phyloP scores from a whole-genome alignment of 768 basidiomycete species.

The Ramaria sp. region DNA sequence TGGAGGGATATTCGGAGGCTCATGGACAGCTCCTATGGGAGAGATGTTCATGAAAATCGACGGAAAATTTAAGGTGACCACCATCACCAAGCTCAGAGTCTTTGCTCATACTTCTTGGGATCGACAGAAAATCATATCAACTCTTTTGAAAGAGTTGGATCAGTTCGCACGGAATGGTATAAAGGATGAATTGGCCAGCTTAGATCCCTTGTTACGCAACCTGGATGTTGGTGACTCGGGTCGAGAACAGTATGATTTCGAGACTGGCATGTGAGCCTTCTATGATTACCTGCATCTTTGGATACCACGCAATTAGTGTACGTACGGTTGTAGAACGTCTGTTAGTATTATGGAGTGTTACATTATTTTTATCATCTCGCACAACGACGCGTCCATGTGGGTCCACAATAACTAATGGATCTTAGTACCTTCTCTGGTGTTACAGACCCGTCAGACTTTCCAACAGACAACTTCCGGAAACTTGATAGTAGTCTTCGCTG shows the following conservation, averaged over 20 bases:
- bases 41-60: conserved; percentile 78
- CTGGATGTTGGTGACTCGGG: conserved; percentile 27
- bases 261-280: conserved; percentile 17
- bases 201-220: conserved; percentile 68
- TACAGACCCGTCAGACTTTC: conserved; percentile 64
- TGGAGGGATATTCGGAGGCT: conserved; percentile 29
- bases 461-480: conserved; percentile 32
- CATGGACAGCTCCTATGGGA: conserved; percentile 50
- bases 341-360: conserved; percentile 3
- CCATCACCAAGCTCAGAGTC: background rate
- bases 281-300: background rate
- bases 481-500: conserved; percentile 63
- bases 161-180: conserved; percentile 70
- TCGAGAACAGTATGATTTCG: conserved; percentile 33
- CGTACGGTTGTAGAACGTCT: background rate
- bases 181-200: conserved; percentile 69
- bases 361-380: background rate
- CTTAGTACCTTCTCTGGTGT: conserved; percentile 16
- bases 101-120: background rate
- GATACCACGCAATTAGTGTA: background rate
- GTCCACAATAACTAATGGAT: conserved; percentile 1
- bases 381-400: conserved; percentile 1
- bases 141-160: conserved; percentile 76
- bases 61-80: conserved; percentile 63
- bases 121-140: conserved; percentile 70